Base-by-base conservation (phyloP, 2,329 filamentous ascomycete species). In the Pezicula carpinea region DNA sequence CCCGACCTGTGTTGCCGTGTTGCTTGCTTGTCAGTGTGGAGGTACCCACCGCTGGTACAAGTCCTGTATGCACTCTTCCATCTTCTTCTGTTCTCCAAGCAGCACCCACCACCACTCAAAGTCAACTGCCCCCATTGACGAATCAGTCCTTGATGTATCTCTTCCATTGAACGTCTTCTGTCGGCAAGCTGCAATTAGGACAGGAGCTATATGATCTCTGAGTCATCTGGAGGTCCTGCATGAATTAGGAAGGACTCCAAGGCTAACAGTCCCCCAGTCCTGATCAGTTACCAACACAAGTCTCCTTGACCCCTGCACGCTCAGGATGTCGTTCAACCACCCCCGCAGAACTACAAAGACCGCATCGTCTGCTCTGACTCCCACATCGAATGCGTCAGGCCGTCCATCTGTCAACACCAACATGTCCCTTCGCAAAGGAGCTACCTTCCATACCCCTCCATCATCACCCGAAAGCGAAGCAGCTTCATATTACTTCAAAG, bases 381-480 rank as follows among this genome's bases (percentile, higher is more conserved):
- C 66, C 57, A 60, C 67, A 51, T 62, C 68, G 53, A 67, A 65
- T 62, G 62, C 63, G 57, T 61, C 61, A 60, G 60, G 67, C 64
- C 68, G 61, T 57, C 61, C 76, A 57, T 66, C 63, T 52, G 65
- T 76, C 69, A 76, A 77, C 66, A 76, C 72, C 59, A 77, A 72
- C 66, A 70, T 77, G 66, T 69, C 72, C 65, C 76, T 89, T 66
- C 77, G 74, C 64, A 89, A 89, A 72, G 82, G 82, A 60, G 81
- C 84, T 46, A 89, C 86, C 58, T 79, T 78, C 51, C 71, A 77
- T 56, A 65, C 63, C 39, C 63, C 74, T 29, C 66, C 69, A 4
- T 62, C 59, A 34, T 66, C 62, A 47, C 66, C 67, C 53, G 54
- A 31, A 64, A 70, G 18, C 63, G 65, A 21, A 59, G 59, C 52